Conservation (phyloP, 2,329 filamentous ascomycete genomes). For the Byssothecium circinans region DNA sequence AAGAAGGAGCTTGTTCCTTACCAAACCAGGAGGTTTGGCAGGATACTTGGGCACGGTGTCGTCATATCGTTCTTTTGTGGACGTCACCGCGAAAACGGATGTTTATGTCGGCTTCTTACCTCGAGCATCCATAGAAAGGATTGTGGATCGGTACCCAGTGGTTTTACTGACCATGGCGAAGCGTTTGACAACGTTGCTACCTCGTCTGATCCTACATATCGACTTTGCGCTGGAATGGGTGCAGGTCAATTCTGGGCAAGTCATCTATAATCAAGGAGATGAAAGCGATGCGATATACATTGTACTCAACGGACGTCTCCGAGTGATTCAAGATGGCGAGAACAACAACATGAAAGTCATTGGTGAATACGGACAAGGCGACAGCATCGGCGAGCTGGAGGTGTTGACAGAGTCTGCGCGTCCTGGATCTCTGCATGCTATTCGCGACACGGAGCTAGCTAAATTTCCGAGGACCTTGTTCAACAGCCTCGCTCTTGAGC, state of each 20-base stretch:
- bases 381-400: slow-evolving; percentile 95
- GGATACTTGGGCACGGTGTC: slow-evolving; percentile 95
- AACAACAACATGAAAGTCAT: slow-evolving; percentile 82
- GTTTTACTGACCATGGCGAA: slow-evolving; percentile 96
- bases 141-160: slow-evolving; percentile 90
- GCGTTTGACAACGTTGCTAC: slow-evolving; percentile 83
- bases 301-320: slow-evolving; percentile 87
- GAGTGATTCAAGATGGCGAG: slow-evolving; percentile 79
- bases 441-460: slow-evolving; percentile 92
- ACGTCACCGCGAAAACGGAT: slow-evolving; percentile 96
- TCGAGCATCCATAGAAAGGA: slow-evolving; percentile 79
- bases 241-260: slow-evolving; percentile 91
- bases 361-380: slow-evolving; percentile 93
- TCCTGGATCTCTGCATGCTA: slow-evolving; percentile 91
- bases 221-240: slow-evolving; percentile 99
- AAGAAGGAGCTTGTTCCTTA: slow-evolving; percentile 78
- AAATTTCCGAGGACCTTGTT: slow-evolving; percentile 96
- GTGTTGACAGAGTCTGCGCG: slow-evolving; percentile 92
- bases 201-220: slow-evolving; percentile 88
- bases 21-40: slow-evolving; percentile 91
- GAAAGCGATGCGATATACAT: slow-evolving; percentile 99
- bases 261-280: slow-evolving; percentile 89
- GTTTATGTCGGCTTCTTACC: slow-evolving; percentile 97
- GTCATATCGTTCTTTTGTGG: slow-evolving; percentile 93
- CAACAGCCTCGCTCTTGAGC: slow-evolving; percentile 95